Evolutionary conservation across 2,329 filamentous ascomycete species (phyloP).

Genomic region (Xylaria sp.): DNA sequence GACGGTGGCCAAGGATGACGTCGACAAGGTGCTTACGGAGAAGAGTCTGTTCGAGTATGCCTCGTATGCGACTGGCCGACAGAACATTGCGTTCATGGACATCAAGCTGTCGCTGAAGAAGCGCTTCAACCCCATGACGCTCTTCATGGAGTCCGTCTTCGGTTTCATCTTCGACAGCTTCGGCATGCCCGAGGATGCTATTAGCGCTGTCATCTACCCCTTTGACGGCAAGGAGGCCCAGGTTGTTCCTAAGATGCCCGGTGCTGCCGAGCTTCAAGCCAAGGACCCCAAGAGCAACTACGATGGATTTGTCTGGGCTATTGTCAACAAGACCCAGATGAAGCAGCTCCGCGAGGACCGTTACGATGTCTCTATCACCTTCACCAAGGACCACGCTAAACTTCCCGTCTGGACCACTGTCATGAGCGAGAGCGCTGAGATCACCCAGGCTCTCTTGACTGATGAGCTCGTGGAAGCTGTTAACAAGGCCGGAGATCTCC

Average conservation of each 20-base stretch:
- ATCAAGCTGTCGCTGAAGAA: conserved; percentile 76
- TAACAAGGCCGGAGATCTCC: conserved; percentile 68
- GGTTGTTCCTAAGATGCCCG: conserved; percentile 62
- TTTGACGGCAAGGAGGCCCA: conserved; percentile 89
- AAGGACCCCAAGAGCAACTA: conserved; percentile 63
- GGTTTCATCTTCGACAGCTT: conserved; percentile 78
- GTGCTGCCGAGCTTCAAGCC: conserved; percentile 50
- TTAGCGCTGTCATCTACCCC: conserved; percentile 74
- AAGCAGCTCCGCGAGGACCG: conserved; percentile 82
- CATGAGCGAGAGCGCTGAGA: conserved; percentile 95
- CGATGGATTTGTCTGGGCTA: conserved; percentile 88
- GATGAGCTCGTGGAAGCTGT: conserved; percentile 80
- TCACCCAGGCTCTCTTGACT: conserved; percentile 81
- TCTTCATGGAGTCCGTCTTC: conserved; percentile 57
- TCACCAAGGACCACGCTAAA: conserved; percentile 87
- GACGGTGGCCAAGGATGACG: conserved; percentile 42
- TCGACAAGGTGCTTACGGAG: conserved; percentile 68
- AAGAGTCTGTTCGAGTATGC: conserved; percentile 81
- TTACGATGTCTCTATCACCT: conserved; percentile 89
- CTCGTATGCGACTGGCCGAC: conserved; percentile 82
- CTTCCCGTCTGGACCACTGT: conserved; percentile 84
- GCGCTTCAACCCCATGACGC: conserved; percentile 73
- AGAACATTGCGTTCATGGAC: conserved; percentile 89
- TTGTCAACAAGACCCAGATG: conserved; percentile 96
- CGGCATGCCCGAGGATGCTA: conserved; percentile 60